phyloP scores from a whole-genome alignment of 495 filamentous ascomycete genomes.

The Xylaria scruposa region DNA sequence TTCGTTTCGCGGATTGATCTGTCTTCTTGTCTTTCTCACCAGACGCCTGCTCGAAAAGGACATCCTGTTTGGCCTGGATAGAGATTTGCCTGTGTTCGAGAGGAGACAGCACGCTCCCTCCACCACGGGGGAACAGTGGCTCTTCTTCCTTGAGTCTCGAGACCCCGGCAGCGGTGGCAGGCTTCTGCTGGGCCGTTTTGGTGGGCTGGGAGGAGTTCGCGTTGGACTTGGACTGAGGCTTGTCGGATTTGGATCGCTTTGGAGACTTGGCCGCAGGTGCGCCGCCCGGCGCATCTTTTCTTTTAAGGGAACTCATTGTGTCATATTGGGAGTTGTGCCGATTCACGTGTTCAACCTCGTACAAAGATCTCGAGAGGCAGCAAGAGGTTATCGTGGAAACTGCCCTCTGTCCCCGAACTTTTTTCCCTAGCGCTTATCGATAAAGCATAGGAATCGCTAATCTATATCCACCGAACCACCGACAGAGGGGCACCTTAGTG shows the following conservation, averaged over 20 bases:
- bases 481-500: not conserved
- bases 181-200: conserved; percentile 38
- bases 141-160: conserved; percentile 73
- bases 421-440: conserved; percentile 30
- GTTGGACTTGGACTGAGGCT: conserved; percentile 35
- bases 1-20: conserved; percentile 58
- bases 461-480: not conserved
- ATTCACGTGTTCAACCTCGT: not conserved
- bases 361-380: conserved; percentile 4
- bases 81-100: conserved; percentile 96
- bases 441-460: conserved; percentile 9
- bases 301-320: conserved; percentile 54
- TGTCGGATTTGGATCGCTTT: conserved; percentile 52
- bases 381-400: conserved; percentile 19
- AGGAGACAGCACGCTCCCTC: conserved; percentile 87
- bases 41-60: conserved; percentile 85
- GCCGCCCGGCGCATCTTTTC: conserved; percentile 55
- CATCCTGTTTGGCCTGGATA: conserved; percentile 89
- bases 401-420: conserved; percentile 14
- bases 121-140: conserved; percentile 88
- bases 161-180: conserved; percentile 35
- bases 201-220: conserved; percentile 27
- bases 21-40: conserved; percentile 48
- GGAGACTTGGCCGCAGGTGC: conserved; percentile 49
- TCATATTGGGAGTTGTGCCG: conserved; percentile 21